A percentile compares a stretch with the other conserved stretches of the same genome.
These are phyloP conservation scores for Onygenales sp. DNA, from an alignment of 2,329 filamentous ascomycete species.

Conservation along the genomic window DNA sequence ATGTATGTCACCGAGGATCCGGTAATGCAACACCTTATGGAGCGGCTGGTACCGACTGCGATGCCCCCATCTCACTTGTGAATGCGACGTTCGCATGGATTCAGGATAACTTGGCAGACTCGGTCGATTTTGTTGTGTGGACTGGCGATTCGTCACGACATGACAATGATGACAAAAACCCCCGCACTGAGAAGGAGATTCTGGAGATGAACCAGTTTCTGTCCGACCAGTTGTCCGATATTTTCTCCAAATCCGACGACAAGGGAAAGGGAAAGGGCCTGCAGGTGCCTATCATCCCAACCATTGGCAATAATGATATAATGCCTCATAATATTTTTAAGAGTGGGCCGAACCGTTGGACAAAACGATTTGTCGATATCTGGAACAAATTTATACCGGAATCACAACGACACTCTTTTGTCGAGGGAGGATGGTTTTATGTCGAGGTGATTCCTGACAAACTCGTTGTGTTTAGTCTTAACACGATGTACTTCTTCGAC, in stretches of 20 bases:
- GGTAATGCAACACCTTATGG: constrained; percentile 75
- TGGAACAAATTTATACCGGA: constrained; percentile 88
- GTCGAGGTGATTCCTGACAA: constrained; percentile 81
- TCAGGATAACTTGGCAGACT: constrained; percentile 61
- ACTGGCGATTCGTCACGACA: constrained; percentile 85
- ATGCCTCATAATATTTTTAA: constrained; percentile 91
- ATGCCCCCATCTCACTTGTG: constrained; percentile 68
- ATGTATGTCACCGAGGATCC: constrained; percentile 68
- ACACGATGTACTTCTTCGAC: constrained; percentile 93
- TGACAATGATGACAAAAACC: constrained; percentile 73
- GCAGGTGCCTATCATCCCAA: constrained; percentile 73
- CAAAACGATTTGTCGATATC: constrained; percentile 63
- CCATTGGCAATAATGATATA: constrained; percentile 94
- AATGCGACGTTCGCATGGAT: constrained; percentile 92
- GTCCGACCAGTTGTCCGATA: constrained; percentile 63
- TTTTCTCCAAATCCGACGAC: constrained; percentile 42
- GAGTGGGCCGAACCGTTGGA: constrained; percentile 78
- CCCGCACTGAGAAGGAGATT: constrained; percentile 68
- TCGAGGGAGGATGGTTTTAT: constrained; percentile 89
- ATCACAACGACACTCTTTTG: constrained; percentile 81
- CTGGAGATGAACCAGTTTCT: constrained; percentile 65
- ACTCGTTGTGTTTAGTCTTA: constrained; percentile 85
- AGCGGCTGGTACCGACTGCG: constrained; percentile 79
- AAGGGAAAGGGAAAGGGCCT: constrained; percentile 45
- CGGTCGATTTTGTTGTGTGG: constrained; percentile 86